phyloP scores from a whole-genome alignment of 495 filamentous ascomycete species.

The Alectoria sarmentosa region DNA sequence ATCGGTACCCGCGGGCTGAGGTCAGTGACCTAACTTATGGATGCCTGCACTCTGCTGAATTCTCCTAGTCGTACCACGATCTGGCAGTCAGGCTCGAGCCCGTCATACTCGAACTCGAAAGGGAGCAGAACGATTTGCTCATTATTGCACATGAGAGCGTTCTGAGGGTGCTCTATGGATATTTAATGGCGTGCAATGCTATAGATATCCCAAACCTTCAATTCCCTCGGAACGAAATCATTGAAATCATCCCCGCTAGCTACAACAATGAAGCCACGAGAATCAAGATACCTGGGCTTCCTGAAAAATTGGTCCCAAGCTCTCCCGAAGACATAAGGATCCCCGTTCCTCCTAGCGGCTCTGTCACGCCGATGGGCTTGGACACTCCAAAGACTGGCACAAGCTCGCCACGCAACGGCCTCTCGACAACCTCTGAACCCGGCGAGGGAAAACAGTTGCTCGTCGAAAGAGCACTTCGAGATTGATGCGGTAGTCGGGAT shows the following conservation, averaged over 20 bases:
- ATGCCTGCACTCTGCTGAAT: slow-evolving; percentile 20
- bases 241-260: slow-evolving; percentile 96
- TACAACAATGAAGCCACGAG: slow-evolving; percentile 94
- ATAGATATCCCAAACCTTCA: slow-evolving; percentile 87
- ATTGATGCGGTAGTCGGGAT: background rate
- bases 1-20: slow-evolving; percentile 92
- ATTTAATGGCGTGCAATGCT: slow-evolving; percentile 98
- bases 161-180: slow-evolving; percentile 90
- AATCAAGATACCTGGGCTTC: slow-evolving; percentile 65
- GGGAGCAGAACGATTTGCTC: slow-evolving; percentile 91
- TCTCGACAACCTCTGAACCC: slow-evolving; percentile 17
- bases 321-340: slow-evolving; percentile 82
- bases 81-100: slow-evolving; percentile 96
- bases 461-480: slow-evolving; percentile 25
- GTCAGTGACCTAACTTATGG: slow-evolving; percentile 39
- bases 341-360: slow-evolving; percentile 60
- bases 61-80: slow-evolving; percentile 87
- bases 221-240: slow-evolving; percentile 94
- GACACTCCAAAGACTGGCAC: slow-evolving; percentile 40
- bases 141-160: slow-evolving; percentile 99
- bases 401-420: slow-evolving; percentile 27
- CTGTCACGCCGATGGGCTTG: slow-evolving; percentile 44
- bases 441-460: slow-evolving; percentile 21
- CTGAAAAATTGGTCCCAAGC: slow-evolving; percentile 55
- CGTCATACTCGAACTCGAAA: slow-evolving; percentile 95